A percentile compares a stretch with the other conserved stretches of the same genome.
phyloP scores from a whole-genome alignment of 2,329 filamentous ascomycete species.

The Podosphaera fusca region DNA sequence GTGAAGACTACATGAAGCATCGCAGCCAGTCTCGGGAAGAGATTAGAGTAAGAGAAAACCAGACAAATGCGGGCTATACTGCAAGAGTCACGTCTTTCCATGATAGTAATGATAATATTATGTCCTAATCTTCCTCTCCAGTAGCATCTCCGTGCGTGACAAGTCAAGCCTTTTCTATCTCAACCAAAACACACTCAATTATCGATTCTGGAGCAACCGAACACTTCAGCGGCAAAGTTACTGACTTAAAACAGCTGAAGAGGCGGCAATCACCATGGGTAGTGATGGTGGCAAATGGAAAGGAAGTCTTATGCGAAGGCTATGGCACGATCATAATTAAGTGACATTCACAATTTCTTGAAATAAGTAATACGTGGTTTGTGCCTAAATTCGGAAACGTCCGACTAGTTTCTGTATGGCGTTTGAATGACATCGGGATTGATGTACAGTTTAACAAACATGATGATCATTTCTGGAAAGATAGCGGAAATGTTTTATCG shows the following conservation, averaged over 20 bases:
- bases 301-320: background rate
- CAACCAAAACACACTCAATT: background rate
- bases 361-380: background rate
- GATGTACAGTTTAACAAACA: no score
- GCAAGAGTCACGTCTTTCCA: background rate
- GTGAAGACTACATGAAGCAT: background rate
- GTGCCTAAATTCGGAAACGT: background rate
- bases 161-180: background rate
- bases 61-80: no score
- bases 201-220: background rate
- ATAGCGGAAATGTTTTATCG: no score
- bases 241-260: background rate
- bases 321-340: background rate
- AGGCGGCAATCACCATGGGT: background rate
- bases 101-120: background rate
- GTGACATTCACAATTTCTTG: background rate
- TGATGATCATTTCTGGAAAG: no score
- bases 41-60: no score
- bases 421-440: background rate
- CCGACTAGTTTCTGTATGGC: background rate
- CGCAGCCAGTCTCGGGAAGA: background rate
- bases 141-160: background rate
- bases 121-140: background rate
- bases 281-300: background rate
- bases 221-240: background rate